Base-by-base conservation (phyloP, 192 early-diverging fungal genomes). In the Tieghemiomyces parasiticus region DNA sequence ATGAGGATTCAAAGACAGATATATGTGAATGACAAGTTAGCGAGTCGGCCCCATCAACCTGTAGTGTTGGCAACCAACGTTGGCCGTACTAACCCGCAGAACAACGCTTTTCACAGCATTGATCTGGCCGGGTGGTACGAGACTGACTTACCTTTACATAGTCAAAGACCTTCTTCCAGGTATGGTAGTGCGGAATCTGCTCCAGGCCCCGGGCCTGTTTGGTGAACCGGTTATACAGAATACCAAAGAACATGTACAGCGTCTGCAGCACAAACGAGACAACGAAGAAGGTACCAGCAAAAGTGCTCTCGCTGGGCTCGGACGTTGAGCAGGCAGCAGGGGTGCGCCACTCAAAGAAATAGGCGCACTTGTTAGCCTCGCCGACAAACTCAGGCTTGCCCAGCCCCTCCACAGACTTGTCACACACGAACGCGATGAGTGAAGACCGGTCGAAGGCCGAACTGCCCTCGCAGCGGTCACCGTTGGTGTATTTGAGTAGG, bases 341-440 rank as follows among this genome's bases (percentile, higher is more conserved):
- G 2, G 76, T 78, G 19, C 68, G 66, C 76, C 76, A 78, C 53
- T 75, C 71, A 62, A 78, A 78, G 65, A 74, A 65, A 61, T 72
- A 78, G 29, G 59, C 69, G 53, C 76, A 78, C 16, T 63, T 46
- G 22, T 65, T 48, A 60, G 68, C 69, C 35, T 78, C 65, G 24
- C 63, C 63, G 20, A 78, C 61, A 65, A 74, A 69, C 62, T 61
- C 66, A 0, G 73, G 76, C 32, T 33, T 50, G 34, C 73, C 75
- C 53, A 62, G 31, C 16, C 32, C 59, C 9, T 34, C 16, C 42
- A 66, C 59, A 19, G 45, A 34, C 2, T 29, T 16, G 29, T 69
- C 73, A 46, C 76, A 78, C 13, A 73, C 49, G 35, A 78, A 69
- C 2, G 64, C 71, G 22, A 75, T 38, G 10, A 75, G 38, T 8